phyloP scores from a whole-genome alignment of 2,329 filamentous ascomycete genomes.

The Cladosporium sp. region DNA sequence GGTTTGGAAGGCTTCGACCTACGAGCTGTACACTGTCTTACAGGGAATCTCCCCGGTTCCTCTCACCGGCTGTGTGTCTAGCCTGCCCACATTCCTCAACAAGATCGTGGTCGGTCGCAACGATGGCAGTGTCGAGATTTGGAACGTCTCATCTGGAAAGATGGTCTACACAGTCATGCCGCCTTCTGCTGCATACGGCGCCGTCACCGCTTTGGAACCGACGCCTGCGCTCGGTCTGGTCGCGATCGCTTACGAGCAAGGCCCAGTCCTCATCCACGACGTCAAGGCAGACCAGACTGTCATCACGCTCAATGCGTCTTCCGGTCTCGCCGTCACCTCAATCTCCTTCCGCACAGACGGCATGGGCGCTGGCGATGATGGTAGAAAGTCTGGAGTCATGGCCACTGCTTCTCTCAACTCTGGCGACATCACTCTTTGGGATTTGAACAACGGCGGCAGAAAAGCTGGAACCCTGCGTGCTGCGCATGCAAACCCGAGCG shows the following conservation, averaged over 20 bases:
- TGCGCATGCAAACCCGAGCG: constrained; percentile 74
- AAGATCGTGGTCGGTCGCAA: constrained; percentile 86
- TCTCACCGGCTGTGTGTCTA: constrained; percentile 75
- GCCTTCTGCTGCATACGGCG: constrained; percentile 65
- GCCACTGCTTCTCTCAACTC: constrained; percentile 75
- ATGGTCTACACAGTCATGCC: constrained; percentile 87
- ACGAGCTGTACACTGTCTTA: constrained; percentile 89
- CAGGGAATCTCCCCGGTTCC: constrained; percentile 54
- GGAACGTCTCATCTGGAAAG: constrained; percentile 92
- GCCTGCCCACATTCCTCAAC: constrained; percentile 92
- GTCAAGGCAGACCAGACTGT: constrained; percentile 72
- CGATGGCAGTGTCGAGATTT: constrained; percentile 91
- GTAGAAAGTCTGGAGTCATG: constrained; percentile 84
- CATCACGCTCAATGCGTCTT: constrained; percentile 54
- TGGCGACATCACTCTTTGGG: constrained; percentile 94
- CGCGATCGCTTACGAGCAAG: constrained; percentile 80
- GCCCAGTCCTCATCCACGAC: constrained; percentile 75
- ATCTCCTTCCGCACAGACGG: constrained; percentile 91
- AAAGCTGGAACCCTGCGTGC: constrained; percentile 82
- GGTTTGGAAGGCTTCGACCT: constrained; percentile 79
- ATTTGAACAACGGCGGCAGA: constrained; percentile 82
- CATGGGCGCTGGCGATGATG: constrained; percentile 81
- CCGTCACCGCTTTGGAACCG: constrained; percentile 82
- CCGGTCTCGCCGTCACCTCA: constrained; percentile 64
- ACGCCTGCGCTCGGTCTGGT: constrained; percentile 80